Percentiles rank a stretch among this genome's conserved stretches.
phyloP scores from a whole-genome alignment of 108 stramenopile species.

The Chaetoceros muelleri region DNA sequence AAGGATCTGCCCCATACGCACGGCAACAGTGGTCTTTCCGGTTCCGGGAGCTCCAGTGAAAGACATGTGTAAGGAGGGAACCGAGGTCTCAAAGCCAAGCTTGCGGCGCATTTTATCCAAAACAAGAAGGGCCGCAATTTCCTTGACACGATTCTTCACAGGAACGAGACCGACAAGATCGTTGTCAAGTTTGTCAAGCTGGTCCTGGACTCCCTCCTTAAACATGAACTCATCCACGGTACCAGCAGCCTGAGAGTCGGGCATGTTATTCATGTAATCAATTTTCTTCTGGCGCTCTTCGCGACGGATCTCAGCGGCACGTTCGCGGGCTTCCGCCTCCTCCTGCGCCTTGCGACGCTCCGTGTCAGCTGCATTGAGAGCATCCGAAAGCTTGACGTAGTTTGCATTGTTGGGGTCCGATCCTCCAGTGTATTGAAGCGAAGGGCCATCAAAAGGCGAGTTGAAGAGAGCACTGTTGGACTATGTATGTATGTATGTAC shows the following conservation, averaged over 20 bases:
- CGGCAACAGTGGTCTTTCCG: slow-evolving; percentile 97
- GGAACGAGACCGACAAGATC: slow-evolving; percentile 91
- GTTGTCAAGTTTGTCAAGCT: slow-evolving; percentile 89
- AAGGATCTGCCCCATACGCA: slow-evolving; percentile 97
- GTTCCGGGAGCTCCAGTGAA: slow-evolving; percentile 97
- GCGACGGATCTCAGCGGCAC: slow-evolving; percentile 84
- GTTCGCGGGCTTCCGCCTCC: slow-evolving; percentile 70
- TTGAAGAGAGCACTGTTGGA: not conserved
- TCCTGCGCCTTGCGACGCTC: slow-evolving; percentile 81
- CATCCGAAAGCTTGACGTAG: slow-evolving; percentile 60
- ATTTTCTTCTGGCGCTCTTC: slow-evolving; percentile 87
- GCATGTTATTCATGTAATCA: slow-evolving; percentile 90
- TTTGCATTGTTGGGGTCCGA: slow-evolving; percentile 57
- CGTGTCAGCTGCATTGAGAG: slow-evolving; percentile 82
- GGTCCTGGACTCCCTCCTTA: slow-evolving; percentile 95
- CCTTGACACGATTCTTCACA: slow-evolving; percentile 93
- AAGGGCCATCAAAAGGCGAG: slow-evolving; percentile 47
- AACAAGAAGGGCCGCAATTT: slow-evolving; percentile 94
- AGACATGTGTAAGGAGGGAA: slow-evolving; percentile 97
- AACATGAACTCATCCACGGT: slow-evolving; percentile 97
- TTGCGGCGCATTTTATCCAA: slow-evolving; percentile 97
- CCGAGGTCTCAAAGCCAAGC: slow-evolving; percentile 93
- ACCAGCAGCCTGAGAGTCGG: slow-evolving; percentile 78
- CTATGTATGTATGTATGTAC: too few relatives aligned
- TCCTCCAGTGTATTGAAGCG: slow-evolving; percentile 67